A percentile compares a stretch with the other conserved stretches of the same genome.
These are phyloP conservation scores for Limnanthes douglasii DNA, from an alignment of 345 rosid species.

Conservation along the genomic window DNA sequence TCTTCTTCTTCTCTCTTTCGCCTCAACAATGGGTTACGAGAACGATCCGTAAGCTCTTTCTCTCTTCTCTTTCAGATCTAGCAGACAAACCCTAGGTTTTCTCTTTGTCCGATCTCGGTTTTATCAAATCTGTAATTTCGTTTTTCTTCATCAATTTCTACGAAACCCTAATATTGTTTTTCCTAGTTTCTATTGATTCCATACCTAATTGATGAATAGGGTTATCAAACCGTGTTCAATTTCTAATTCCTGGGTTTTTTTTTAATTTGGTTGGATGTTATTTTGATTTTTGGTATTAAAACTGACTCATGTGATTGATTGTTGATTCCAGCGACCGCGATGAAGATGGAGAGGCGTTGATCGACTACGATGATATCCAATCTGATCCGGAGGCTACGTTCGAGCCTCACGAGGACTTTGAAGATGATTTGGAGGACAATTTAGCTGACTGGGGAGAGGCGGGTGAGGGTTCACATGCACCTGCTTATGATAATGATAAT, in stretches of 20 bases:
- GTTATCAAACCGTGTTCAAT: neutral
- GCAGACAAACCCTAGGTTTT: neutral
- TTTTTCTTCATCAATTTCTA: neutral
- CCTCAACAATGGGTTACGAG: slow-evolving; percentile 41
- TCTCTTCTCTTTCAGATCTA: slow-evolving; percentile 7
- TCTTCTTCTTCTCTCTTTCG: neutral
- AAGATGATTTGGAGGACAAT: slow-evolving; percentile 47
- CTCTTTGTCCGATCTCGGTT: neutral
- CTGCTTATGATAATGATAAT: slow-evolving; percentile 48
- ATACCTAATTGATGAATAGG: slow-evolving; percentile 2
- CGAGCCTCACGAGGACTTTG: slow-evolving; percentile 27
- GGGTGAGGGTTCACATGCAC: slow-evolving; percentile 48
- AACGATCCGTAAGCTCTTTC: slow-evolving; percentile 49
- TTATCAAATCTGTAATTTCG: slow-evolving; percentile 17
- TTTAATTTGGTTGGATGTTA: neutral
- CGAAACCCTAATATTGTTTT: neutral
- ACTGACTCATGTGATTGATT: neutral
- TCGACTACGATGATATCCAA: slow-evolving; percentile 71
- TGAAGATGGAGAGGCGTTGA: slow-evolving; percentile 88
- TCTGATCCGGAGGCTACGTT: slow-evolving; percentile 54
- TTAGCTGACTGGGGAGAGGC: slow-evolving; percentile 35
- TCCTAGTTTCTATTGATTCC: neutral
- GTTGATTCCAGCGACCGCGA: slow-evolving; percentile 47
- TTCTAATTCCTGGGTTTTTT: neutral
- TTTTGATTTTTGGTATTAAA: neutral